These are phyloP conservation scores for Sesbania bispinosa DNA, from an alignment of 306 rosid genomes.

Conservation along the genomic window DNA sequence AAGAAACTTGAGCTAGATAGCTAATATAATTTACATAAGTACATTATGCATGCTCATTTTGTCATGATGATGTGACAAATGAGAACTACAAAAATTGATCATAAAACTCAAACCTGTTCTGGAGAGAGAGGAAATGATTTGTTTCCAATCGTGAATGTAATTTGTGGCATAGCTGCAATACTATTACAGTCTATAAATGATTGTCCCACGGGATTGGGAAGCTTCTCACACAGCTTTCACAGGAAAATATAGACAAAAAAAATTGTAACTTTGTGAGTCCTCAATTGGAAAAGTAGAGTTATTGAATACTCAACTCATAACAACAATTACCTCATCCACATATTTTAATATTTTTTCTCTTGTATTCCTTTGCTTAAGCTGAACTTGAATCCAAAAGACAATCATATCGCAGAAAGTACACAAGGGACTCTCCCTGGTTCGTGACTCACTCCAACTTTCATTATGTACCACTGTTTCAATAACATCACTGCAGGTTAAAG, in stretches of 20 bases:
- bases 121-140: constrained; percentile 62
- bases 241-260: neutral
- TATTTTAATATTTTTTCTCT: constrained; percentile 49
- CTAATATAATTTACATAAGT: too few relatives aligned
- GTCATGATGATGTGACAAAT: too few relatives aligned
- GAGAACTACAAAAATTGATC: too few relatives aligned
- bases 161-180: constrained; percentile 44
- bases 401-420: constrained; percentile 28
- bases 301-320: neutral
- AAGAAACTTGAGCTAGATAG: too few relatives aligned
- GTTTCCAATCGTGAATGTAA: constrained; percentile 57
- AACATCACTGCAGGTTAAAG: too few relatives aligned
- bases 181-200: constrained; percentile 55
- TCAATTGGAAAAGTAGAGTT: neutral
- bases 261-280: constrained; percentile 1
- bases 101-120: constrained; percentile 45
- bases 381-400: constrained; percentile 50
- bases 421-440: constrained; percentile 34
- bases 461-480: too few relatives aligned
- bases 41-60: too few relatives aligned
- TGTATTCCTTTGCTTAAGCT: constrained; percentile 55
- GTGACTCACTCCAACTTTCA: too few relatives aligned
- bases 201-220: constrained; percentile 61
- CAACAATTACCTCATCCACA: constrained; percentile 48
- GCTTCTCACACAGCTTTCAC: constrained; percentile 62